phyloP scores from a whole-genome alignment of 305 asterid genomes.

The Ilex paraguariensis region DNA sequence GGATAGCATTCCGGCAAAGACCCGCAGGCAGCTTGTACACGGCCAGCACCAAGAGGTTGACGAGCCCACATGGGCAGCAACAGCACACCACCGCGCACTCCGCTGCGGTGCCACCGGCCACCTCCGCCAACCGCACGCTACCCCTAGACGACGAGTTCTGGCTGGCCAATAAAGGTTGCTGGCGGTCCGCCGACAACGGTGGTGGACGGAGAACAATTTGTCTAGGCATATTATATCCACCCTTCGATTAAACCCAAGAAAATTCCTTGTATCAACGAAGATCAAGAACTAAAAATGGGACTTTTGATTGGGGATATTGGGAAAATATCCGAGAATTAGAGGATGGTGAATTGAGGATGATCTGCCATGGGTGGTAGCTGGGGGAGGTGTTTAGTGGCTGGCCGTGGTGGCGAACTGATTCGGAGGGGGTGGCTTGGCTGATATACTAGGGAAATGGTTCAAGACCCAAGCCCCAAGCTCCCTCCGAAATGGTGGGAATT shows the following conservation, averaged over 20 bases:
- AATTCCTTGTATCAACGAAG: too few relatives aligned
- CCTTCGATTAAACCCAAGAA: neutral
- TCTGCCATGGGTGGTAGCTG: too few relatives aligned
- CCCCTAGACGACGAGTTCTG: slow-evolving; percentile 29
- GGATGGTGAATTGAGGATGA: too few relatives aligned
- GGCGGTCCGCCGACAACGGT: slow-evolving; percentile 24
- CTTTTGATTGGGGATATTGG: too few relatives aligned
- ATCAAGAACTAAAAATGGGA: too few relatives aligned
- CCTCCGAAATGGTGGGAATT: too few relatives aligned
- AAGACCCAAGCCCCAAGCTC: too few relatives aligned
- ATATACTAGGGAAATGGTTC: too few relatives aligned
- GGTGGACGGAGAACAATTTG: slow-evolving; percentile 19
- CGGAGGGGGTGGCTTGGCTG: too few relatives aligned
- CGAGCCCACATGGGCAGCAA: slow-evolving; percentile 78
- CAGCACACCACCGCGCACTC: slow-evolving; percentile 91
- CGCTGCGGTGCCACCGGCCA: slow-evolving; percentile 84
- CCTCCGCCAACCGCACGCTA: slow-evolving; percentile 52
- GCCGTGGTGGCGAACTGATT: too few relatives aligned
- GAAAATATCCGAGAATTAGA: too few relatives aligned
- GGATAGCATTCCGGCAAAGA: slow-evolving; percentile 66
- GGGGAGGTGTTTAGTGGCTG: too few relatives aligned
- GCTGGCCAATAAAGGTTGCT: slow-evolving; percentile 34
- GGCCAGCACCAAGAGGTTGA: slow-evolving; percentile 50
- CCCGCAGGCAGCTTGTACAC: slow-evolving; percentile 79
- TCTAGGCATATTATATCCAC: slow-evolving; percentile 20